A percentile compares a stretch with the other conserved stretches of the same genome.
Evolutionary conservation across 495 filamentous ascomycete species (phyloP).

Genomic region (Letharia lupina): DNA sequence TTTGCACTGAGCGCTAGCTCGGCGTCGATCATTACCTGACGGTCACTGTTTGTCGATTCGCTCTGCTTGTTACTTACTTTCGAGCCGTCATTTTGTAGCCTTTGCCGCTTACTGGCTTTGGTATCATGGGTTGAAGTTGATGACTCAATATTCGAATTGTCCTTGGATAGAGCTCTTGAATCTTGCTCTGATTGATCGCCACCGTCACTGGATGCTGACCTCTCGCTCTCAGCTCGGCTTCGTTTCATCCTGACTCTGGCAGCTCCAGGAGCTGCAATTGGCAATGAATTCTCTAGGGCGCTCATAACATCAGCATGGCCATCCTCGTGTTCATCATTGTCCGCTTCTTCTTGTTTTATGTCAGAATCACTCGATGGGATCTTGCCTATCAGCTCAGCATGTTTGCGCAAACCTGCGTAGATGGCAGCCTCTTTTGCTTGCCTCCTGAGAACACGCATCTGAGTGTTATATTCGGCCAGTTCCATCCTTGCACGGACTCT

Average conservation of each 20-base stretch:
- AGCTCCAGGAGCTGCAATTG: background rate
- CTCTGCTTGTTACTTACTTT: background rate
- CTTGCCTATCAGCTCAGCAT: constrained; percentile 25
- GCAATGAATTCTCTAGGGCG: background rate
- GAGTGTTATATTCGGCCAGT: constrained; percentile 24
- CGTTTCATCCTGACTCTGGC: background rate
- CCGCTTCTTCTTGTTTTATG: background rate
- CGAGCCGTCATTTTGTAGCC: background rate
- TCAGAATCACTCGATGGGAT: constrained; percentile 2
- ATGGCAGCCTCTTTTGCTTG: constrained; percentile 27
- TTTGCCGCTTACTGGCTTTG: constrained; percentile 3
- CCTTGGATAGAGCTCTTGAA: constrained; percentile 3
- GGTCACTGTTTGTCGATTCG: constrained; percentile 11
- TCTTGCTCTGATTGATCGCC: constrained; percentile 1
- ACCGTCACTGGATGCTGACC: background rate
- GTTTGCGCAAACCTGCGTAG: constrained; percentile 25
- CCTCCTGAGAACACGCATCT: constrained; percentile 23
- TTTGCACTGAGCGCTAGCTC: background rate
- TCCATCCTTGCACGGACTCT: constrained; percentile 22
- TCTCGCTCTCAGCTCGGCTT: background rate
- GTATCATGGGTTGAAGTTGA: background rate
- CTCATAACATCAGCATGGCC: background rate
- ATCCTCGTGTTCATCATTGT: background rate
- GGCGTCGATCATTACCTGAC: constrained; percentile 13
- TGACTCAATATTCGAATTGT: background rate